phyloP scores from a whole-genome alignment of 2,329 filamentous ascomycete species.

The Diaporthe vexans region DNA sequence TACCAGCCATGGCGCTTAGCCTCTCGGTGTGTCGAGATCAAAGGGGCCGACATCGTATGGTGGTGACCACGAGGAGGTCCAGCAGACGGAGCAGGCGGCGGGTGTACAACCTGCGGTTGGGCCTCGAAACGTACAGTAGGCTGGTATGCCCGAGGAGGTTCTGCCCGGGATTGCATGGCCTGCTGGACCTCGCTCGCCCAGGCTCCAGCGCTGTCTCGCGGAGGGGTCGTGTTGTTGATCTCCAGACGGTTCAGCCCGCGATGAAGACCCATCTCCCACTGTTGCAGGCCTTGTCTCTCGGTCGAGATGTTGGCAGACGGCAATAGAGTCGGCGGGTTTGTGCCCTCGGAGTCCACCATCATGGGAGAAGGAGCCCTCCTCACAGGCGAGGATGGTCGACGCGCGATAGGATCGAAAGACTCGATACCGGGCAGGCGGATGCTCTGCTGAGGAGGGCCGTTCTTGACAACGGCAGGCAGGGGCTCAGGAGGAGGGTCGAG shows the following conservation, averaged over 20 bases:
- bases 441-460: slow-evolving; percentile 61
- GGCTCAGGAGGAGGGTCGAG: slow-evolving; percentile 67
- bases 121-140: slow-evolving; percentile 69
- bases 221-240: slow-evolving; percentile 63
- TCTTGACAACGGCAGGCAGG: slow-evolving; percentile 61
- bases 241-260: slow-evolving; percentile 77
- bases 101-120: slow-evolving; percentile 55
- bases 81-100: slow-evolving; percentile 40
- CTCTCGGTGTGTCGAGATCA: slow-evolving; percentile 68
- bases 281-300: slow-evolving; percentile 65
- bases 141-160: slow-evolving; percentile 61
- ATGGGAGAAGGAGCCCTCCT: slow-evolving; percentile 80
- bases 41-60: slow-evolving; percentile 72
- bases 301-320: slow-evolving; percentile 55
- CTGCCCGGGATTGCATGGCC: slow-evolving; percentile 68
- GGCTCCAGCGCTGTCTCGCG: slow-evolving; percentile 64
- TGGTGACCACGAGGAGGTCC: slow-evolving; percentile 57
- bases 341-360: slow-evolving; percentile 74
- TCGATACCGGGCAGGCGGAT: slow-evolving; percentile 90
- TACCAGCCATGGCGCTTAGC: slow-evolving; percentile 81
- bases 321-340: slow-evolving; percentile 53
- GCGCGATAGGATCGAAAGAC: slow-evolving; percentile 85
- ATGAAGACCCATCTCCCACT: slow-evolving; percentile 77
- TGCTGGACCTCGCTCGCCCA: slow-evolving; percentile 72
- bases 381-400: slow-evolving; percentile 72